These are phyloP conservation scores for Pseudopithomyces maydicus DNA, from an alignment of 2,329 filamentous ascomycete genomes.

Conservation along the genomic window DNA sequence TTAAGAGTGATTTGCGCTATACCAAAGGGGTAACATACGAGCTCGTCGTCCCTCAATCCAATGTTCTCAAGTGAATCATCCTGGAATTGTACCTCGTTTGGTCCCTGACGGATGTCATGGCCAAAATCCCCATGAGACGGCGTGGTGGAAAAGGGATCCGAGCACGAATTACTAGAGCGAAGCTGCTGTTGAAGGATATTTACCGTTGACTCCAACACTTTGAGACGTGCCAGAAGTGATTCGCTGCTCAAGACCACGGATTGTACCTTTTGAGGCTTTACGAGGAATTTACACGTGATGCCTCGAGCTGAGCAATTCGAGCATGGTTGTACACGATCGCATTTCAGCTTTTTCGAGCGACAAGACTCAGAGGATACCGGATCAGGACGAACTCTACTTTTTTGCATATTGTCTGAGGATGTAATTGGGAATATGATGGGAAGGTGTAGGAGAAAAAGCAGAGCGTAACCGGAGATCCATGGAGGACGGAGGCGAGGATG, in stretches of 20 bases:
- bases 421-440: background rate
- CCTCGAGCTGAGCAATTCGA: constrained; percentile 11
- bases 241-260: background rate
- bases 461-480: background rate
- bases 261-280: background rate
- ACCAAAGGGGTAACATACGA: background rate
- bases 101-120: background rate
- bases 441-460: background rate
- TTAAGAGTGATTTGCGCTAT: background rate
- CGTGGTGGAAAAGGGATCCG: background rate
- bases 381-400: background rate
- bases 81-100: too few relatives aligned
- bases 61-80: background rate
- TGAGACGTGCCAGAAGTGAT: background rate
- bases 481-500: too few relatives aligned
- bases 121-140: too few relatives aligned
- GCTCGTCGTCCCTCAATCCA: background rate
- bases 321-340: constrained; percentile 8
- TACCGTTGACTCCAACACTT: background rate
- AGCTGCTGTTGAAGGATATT: background rate
- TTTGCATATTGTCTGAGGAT: background rate
- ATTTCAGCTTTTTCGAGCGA: constrained; percentile 11
- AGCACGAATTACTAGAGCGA: background rate
- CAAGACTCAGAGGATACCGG: constrained; percentile 11
- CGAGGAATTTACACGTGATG: constrained; percentile 1